These are phyloP conservation scores for Meyerozyma athensensis DNA, from an alignment of 1,139 yeast genomes.

Conservation along the genomic window DNA sequence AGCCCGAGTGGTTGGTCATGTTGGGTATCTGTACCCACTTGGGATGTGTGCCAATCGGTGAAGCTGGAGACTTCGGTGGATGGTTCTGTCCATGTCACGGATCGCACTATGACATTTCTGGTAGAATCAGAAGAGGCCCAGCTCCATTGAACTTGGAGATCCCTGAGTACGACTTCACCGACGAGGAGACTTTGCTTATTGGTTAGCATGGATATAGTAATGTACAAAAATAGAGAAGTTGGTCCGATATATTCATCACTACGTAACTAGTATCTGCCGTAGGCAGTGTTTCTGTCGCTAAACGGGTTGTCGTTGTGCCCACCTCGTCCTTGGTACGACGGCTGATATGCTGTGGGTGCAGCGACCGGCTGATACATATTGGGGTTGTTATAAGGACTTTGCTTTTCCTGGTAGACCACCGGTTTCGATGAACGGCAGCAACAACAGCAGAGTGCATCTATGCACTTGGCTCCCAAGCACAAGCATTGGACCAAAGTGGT, in stretches of 20 bases:
- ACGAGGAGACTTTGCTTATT: conserved; percentile 73
- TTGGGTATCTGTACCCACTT: conserved; percentile 99
- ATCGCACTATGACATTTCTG: conserved; percentile 99
- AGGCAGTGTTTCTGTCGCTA: too few relatives aligned
- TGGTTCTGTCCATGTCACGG: conserved; percentile 99
- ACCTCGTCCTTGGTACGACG: conserved; percentile 9
- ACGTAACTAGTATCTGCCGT: too few relatives aligned
- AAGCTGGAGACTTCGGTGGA: conserved; percentile 99
- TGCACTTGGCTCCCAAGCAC: conserved; percentile 42
- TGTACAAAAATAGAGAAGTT: not conserved
- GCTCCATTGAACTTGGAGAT: conserved; percentile 98
- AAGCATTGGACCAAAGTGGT: conserved; percentile 39
- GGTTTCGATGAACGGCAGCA: conserved; percentile 31
- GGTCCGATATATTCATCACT: not conserved
- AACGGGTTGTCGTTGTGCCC: not conserved
- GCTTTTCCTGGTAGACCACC: conserved; percentile 13
- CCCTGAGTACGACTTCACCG: conserved; percentile 83
- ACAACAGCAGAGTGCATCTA: conserved; percentile 45
- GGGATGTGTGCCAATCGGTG: conserved; percentile 99
- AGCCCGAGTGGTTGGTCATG: conserved; percentile 99
- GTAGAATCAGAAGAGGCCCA: conserved; percentile 99
- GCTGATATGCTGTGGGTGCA: conserved; percentile 13
- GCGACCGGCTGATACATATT: conserved; percentile 28
- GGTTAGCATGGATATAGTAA: conserved; percentile 29
- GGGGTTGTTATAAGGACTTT: conserved; percentile 26